Evolutionary conservation across 2,329 filamentous ascomycete genomes (phyloP).

Genomic region (Fusarium sp.): DNA sequence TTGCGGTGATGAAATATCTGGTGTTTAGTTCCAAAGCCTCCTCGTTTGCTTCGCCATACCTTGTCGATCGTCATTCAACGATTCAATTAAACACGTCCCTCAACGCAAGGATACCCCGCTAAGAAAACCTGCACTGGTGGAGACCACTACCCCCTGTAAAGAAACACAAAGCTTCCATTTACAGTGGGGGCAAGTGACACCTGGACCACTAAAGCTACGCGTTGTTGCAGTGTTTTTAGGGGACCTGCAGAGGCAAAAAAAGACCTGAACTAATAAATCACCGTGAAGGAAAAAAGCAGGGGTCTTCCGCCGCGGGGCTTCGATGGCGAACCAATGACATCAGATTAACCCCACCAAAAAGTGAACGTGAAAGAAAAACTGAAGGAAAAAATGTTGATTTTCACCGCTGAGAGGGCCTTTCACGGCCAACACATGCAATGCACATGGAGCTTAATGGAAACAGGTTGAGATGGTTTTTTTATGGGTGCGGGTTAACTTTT

Average conservation of each 20-base stretch:
- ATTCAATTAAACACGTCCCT: slow-evolving; percentile 37
- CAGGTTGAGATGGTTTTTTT: slow-evolving; percentile 20
- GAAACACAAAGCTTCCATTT: slow-evolving; percentile 34
- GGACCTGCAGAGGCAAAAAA: slow-evolving; percentile 33
- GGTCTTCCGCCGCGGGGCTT: slow-evolving; percentile 37
- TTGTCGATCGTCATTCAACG: no score
- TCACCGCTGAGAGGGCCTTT: slow-evolving; percentile 41
- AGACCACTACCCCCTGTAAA: slow-evolving; percentile 29
- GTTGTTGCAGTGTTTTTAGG: slow-evolving; percentile 28
- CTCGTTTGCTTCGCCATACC: neutral
- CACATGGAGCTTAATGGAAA: slow-evolving; percentile 18
- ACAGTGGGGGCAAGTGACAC: slow-evolving; percentile 30
- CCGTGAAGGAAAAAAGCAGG: slow-evolving; percentile 39
- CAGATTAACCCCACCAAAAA: slow-evolving; percentile 46
- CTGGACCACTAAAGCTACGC: slow-evolving; percentile 36
- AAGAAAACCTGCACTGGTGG: slow-evolving; percentile 22
- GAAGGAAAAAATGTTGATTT: slow-evolving; percentile 45
- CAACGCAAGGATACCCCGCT: slow-evolving; percentile 38
- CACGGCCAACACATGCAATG: slow-evolving; percentile 12
- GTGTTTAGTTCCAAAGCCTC: slow-evolving; percentile 4
- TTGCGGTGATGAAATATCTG: neutral
- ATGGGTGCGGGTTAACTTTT: slow-evolving; percentile 17
- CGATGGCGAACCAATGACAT: slow-evolving; percentile 48
- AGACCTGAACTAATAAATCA: neutral
- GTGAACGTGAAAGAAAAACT: neutral